A percentile compares a stretch with the other conserved stretches of the same genome.
Conservation (phyloP, 345 rosid genomes). For the Aethionema arabicum region DNA sequence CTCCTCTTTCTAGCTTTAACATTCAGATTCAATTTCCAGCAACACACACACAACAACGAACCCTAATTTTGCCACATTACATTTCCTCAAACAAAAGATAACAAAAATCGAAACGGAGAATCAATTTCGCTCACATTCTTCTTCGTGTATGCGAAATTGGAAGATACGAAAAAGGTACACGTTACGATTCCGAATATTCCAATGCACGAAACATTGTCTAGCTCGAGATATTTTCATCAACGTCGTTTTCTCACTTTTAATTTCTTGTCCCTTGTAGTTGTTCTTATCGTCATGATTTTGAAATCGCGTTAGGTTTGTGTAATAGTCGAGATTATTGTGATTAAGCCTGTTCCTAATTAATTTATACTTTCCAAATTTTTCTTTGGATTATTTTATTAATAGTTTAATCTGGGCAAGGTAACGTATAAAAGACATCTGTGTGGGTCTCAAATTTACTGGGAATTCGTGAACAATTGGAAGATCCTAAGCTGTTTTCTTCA, state of each 20-base stretch:
- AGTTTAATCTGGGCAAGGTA: constrained; percentile 8
- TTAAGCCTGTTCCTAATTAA: too few relatives aligned
- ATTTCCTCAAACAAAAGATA: neutral
- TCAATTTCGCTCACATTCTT: neutral
- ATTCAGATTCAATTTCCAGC: constrained; percentile 29
- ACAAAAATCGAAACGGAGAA: too few relatives aligned
- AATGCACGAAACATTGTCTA: neutral
- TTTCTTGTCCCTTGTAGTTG: too few relatives aligned
- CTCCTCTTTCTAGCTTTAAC: neutral
- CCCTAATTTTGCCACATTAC: constrained; percentile 30
- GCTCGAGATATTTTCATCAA: neutral
- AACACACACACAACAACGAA: constrained; percentile 11
- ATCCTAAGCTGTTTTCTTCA: constrained; percentile 11
- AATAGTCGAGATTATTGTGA: too few relatives aligned
- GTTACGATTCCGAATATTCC: constrained; percentile 28
- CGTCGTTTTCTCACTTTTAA: constrained; percentile 12
- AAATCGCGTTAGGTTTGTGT: too few relatives aligned
- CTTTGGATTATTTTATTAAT: neutral
- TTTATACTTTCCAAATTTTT: too few relatives aligned
- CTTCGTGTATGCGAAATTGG: constrained; percentile 20
- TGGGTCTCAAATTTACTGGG: neutral
- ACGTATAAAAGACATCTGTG: constrained; percentile 14
- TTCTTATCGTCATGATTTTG: too few relatives aligned
- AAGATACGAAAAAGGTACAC: constrained; percentile 26
- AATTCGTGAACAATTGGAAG: neutral